Evolutionary conservation across 257 asterid species (phyloP).

Genomic region (Scutellaria minor): DNA sequence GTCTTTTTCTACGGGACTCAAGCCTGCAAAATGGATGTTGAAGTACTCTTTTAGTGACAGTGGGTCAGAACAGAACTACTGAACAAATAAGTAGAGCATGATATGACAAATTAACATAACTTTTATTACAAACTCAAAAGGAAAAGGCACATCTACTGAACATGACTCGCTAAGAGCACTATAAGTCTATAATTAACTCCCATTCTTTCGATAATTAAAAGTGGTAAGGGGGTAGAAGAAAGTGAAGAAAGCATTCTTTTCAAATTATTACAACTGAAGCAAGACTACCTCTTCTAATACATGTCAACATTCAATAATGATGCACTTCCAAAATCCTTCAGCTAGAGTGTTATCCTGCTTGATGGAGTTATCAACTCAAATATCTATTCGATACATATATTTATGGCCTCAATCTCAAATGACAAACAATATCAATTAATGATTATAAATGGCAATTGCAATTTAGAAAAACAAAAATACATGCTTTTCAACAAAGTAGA

Average conservation of each 20-base stretch:
- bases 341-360: neutral
- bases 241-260: neutral
- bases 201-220: conserved; percentile 2
- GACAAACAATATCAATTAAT: neutral
- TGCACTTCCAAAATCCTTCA: conserved; percentile 4
- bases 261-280: neutral
- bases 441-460: neutral
- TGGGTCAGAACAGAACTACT: conserved; percentile 6
- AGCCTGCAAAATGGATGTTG: conserved; percentile 61
- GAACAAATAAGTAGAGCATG: neutral
- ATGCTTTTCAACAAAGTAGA: neutral
- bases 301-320: neutral
- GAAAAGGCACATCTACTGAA: neutral
- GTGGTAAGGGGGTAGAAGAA: neutral
- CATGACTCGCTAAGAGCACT: neutral
- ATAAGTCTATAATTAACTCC: neutral
- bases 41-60: conserved; percentile 7
- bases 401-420: neutral
- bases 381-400: neutral
- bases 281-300: neutral
- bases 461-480: neutral
- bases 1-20: conserved; percentile 75
- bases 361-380: neutral
- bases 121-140: neutral
- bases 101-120: neutral